Base-by-base conservation (phyloP, 2,329 filamentous ascomycete genomes). In the Coleophoma crateriformis region DNA sequence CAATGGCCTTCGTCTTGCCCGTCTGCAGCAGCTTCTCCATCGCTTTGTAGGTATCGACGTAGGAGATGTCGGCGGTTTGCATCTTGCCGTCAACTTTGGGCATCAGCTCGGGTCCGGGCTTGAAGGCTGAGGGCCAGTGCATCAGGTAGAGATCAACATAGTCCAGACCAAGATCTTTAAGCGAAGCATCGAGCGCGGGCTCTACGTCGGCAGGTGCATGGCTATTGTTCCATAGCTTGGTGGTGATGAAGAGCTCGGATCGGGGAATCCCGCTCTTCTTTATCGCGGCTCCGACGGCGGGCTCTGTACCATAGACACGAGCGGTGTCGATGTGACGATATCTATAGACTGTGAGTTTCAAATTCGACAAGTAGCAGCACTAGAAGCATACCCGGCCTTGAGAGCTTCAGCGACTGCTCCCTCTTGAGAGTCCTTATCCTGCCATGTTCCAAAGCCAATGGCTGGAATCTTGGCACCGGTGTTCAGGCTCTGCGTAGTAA, bases 161-260 rank as follows among this genome's bases (percentile, higher is more conserved):
- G 42, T 68, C 65, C 32, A 68, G 55, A 27, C 59, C 58, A 7
- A 71, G 63, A 33, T 67, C 65, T 42, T 65, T 61, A 22, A 71
- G 56, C 3, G 65, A 64, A 12, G 57, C 55, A 47, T 70, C 60
- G n/a, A 69, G 48, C 11, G 61, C 62, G 37, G 54, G 52, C 32
- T 64, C 61, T 2, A 68, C 63, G 53, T 68, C 64, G 22, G 65
- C 60, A 3, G 63, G 64, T 33, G 58, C 52, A 48, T 69, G 65
- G 15, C 57, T 52, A n/a, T 60, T 59, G 67, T 80, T 80, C 78
- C 78, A 82, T 12, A 83, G 68, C 68, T 84, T 84, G 54, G 74
- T 75, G n/a, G 79, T 82, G 47, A 79, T 68, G 53, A 68, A 68
- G 44, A 75, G 65, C 3, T 72, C 66, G 14, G 61, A 66, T 14